Conservation (phyloP, 495 filamentous ascomycete species). For the Cryomyces minteri region DNA sequence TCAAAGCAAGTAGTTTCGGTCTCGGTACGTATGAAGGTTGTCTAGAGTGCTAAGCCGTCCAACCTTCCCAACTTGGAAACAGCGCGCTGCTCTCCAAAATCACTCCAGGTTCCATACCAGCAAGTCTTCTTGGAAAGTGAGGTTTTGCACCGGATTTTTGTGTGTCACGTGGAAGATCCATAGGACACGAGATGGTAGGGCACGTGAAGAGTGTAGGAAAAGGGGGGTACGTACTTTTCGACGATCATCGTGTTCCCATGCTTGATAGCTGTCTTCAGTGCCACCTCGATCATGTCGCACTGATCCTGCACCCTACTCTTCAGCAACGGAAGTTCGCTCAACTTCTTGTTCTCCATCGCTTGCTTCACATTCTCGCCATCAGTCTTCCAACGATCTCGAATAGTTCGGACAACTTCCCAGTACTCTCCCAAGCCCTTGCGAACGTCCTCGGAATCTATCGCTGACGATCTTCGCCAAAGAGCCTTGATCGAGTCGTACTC, state of each 20-base stretch:
- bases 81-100: too few species aligned
- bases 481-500: constrained; percentile 46
- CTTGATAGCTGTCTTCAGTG: constrained; percentile 37
- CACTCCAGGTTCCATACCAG: too few species aligned
- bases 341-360: constrained; percentile 33
- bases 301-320: constrained; percentile 32
- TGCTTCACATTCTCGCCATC: constrained; percentile 36
- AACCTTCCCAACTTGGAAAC: too few species aligned
- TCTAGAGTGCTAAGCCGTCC: too few species aligned
- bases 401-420: constrained; percentile 41
- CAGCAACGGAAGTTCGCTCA: constrained; percentile 27
- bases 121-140: too few species aligned
- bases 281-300: constrained; percentile 37
- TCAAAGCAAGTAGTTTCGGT: too few species aligned
- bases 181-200: too few species aligned
- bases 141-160: too few species aligned
- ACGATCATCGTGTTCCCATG: constrained; percentile 47
- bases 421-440: constrained; percentile 34
- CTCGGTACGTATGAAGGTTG: too few species aligned
- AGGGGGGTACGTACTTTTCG: constrained; percentile 35
- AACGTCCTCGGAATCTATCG: constrained; percentile 25
- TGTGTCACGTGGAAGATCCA: too few species aligned
- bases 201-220: background rate
- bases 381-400: constrained; percentile 44
- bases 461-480: constrained; percentile 41